A percentile compares a stretch with the other conserved stretches of the same genome.
Conservation (phyloP, 1,284 basidiomycete genomes). For the Fistulina hepatica region DNA sequence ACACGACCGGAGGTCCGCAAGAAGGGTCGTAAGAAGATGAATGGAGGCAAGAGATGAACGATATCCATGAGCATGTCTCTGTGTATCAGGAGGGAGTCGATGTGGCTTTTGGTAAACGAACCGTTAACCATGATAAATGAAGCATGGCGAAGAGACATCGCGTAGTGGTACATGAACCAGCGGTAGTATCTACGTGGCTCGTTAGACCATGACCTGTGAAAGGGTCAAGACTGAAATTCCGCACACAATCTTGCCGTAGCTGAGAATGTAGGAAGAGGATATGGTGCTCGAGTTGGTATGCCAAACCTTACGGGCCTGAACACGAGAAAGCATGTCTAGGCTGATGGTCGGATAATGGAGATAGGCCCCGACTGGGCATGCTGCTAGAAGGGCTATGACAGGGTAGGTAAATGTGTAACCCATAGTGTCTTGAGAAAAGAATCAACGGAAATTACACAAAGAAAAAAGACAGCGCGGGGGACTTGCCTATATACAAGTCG, state of each 20-base stretch:
- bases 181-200: slow-evolving; percentile 70
- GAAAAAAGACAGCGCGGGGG: too few relatives aligned
- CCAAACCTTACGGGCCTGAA: slow-evolving; percentile 46
- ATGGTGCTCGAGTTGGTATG: slow-evolving; percentile 62
- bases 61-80: slow-evolving; percentile 36
- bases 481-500: slow-evolving; percentile 82
- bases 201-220: slow-evolving; percentile 2
- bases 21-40: slow-evolving; percentile 18
- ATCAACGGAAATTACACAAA: too few relatives aligned
- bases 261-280: slow-evolving; percentile 50
- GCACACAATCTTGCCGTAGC: slow-evolving; percentile 64
- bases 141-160: slow-evolving; percentile 62
- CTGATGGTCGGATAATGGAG: slow-evolving; percentile 97
- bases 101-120: slow-evolving; percentile 86
- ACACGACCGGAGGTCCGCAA: slow-evolving; percentile 19
- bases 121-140: slow-evolving; percentile 90
- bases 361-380: slow-evolving; percentile 78
- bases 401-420: slow-evolving; percentile 94
- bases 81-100: slow-evolving; percentile 61
- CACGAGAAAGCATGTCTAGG: slow-evolving; percentile 85
- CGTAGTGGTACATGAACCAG: slow-evolving; percentile 78
- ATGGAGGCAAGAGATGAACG: slow-evolving; percentile 30
- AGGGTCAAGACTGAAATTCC: slow-evolving; percentile 23
- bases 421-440: slow-evolving; percentile 72
- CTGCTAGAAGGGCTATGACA: slow-evolving; percentile 51